These are phyloP conservation scores for Coemansia sp. DNA, from an alignment of 371 early-diverging fungal species.

Conservation along the genomic window DNA sequence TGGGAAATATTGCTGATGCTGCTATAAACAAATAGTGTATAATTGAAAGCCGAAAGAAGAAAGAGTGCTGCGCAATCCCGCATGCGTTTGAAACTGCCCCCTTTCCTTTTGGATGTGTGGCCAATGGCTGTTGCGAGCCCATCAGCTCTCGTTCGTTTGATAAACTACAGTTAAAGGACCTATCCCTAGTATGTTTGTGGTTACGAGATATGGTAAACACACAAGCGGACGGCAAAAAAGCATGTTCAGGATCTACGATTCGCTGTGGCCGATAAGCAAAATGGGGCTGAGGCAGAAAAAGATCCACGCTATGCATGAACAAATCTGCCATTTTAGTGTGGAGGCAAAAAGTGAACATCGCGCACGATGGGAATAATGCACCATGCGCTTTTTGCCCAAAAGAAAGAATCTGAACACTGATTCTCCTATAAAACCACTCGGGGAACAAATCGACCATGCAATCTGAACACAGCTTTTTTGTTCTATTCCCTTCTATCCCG, in stretches of 20 bases:
- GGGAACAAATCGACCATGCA: background rate
- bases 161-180: too few relatives aligned
- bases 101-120: too few relatives aligned
- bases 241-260: too few relatives aligned
- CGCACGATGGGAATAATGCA: background rate
- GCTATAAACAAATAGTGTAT: too few relatives aligned
- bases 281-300: background rate
- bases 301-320: background rate
- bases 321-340: background rate
- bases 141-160: too few relatives aligned
- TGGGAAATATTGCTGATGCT: background rate
- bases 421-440: background rate
- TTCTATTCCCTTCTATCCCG: background rate
- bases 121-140: too few relatives aligned
- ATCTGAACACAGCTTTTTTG: slow-evolving; percentile 3
- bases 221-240: too few relatives aligned
- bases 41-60: too few relatives aligned
- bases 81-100: too few relatives aligned
- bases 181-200: too few relatives aligned
- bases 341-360: background rate
- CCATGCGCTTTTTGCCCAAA: slow-evolving; percentile 1
- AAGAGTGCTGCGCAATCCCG: background rate
- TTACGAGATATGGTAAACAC: too few relatives aligned
- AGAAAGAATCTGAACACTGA: background rate
- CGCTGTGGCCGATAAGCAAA: too few relatives aligned